Conservation (phyloP, 1,139 yeast genomes). For the Hemisphaericaspora xylanilytica region DNA sequence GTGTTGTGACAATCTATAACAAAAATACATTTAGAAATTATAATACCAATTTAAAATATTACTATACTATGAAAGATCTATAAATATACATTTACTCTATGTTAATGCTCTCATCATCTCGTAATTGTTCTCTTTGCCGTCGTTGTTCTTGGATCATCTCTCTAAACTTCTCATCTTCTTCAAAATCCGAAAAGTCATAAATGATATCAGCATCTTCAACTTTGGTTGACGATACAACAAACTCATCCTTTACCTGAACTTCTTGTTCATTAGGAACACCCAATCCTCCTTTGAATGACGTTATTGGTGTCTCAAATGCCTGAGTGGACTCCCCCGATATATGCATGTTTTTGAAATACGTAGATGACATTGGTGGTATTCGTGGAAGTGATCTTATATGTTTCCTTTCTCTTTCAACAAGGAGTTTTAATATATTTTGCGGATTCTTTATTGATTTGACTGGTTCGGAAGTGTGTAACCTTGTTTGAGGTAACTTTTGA, state of each 20-base stretch:
- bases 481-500: neutral
- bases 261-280: too few relatives aligned
- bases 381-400: constrained; percentile 1
- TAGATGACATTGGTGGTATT: constrained; percentile 9
- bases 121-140: neutral
- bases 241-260: constrained; percentile 1
- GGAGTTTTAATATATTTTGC: neutral
- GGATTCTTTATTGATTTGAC: too few relatives aligned
- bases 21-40: too few relatives aligned
- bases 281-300: too few relatives aligned
- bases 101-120: neutral
- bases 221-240: constrained; percentile 3
- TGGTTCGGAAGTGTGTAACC: neutral
- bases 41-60: too few relatives aligned
- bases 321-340: constrained; percentile 1
- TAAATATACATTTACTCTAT: too few relatives aligned
- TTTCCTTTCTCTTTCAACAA: neutral
- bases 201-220: constrained; percentile 12
- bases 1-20: too few relatives aligned
- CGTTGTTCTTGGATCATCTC: constrained; percentile 15
- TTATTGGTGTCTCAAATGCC: neutral
- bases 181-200: constrained; percentile 29
- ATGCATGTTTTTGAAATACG: constrained; percentile 7
- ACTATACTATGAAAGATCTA: too few relatives aligned
- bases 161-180: constrained; percentile 20